phyloP scores from a whole-genome alignment of 495 filamentous ascomycete genomes.

The Parathielavia hyrcaniae region DNA sequence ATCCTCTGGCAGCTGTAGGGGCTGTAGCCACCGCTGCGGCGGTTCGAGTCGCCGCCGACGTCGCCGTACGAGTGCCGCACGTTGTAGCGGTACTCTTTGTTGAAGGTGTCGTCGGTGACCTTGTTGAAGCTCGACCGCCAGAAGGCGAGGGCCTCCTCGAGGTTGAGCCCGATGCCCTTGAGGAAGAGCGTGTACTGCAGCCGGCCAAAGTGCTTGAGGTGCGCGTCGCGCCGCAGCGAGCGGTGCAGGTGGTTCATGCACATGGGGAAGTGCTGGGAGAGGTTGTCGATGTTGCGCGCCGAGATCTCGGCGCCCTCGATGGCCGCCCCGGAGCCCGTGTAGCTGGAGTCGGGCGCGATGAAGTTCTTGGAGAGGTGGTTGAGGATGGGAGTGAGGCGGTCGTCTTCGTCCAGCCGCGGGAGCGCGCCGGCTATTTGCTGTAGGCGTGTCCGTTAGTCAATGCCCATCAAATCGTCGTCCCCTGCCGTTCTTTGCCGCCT shows the following conservation, averaged over 20 bases:
- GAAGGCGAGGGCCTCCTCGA: slow-evolving; percentile 91
- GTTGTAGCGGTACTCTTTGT: slow-evolving; percentile 96
- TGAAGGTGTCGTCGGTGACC: slow-evolving; percentile 84
- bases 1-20: slow-evolving; percentile 94
- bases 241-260: slow-evolving; percentile 91
- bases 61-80: slow-evolving; percentile 90
- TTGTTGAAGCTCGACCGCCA: slow-evolving; percentile 82
- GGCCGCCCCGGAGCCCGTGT: slow-evolving; percentile 49
- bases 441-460: background rate
- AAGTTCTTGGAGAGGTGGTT: slow-evolving; percentile 90
- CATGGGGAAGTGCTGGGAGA: slow-evolving; percentile 81
- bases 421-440: slow-evolving; percentile 82
- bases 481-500: background rate
- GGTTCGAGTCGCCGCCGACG: slow-evolving; percentile 85
- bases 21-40: slow-evolving; percentile 76
- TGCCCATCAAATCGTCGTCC: background rate
- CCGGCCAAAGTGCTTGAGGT: slow-evolving; percentile 89
- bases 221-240: slow-evolving; percentile 71
- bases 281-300: slow-evolving; percentile 70
- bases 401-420: slow-evolving; percentile 92
- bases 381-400: slow-evolving; percentile 88
- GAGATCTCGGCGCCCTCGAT: slow-evolving; percentile 64
- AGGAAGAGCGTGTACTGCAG: slow-evolving; percentile 96
- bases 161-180: slow-evolving; percentile 86
- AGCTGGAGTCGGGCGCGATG: slow-evolving; percentile 77